Conservation (phyloP, 805 yeast species). For the Metschnikowia santaceciliae region DNA sequence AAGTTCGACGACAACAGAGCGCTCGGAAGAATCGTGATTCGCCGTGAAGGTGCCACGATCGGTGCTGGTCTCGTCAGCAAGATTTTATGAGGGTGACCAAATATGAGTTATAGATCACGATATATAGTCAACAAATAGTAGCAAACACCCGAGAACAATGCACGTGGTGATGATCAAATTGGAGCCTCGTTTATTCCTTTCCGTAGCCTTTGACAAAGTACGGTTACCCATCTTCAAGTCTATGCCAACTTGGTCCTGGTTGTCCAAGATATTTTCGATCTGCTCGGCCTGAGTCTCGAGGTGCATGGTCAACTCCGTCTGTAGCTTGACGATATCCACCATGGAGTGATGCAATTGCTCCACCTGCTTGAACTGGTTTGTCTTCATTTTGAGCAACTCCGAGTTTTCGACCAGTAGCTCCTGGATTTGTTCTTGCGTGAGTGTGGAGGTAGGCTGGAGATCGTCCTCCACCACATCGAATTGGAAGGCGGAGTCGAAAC, state of each 20-base stretch:
- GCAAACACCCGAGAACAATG: conserved; percentile 49
- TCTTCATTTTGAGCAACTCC: conserved; percentile 49
- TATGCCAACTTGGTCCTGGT: conserved; percentile 60
- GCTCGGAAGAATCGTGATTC: conserved; percentile 64
- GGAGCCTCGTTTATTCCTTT: conserved; percentile 56
- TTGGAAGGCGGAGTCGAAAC: conserved; percentile 10
- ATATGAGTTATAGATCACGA: conserved; percentile 5
- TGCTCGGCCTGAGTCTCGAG: conserved; percentile 68
- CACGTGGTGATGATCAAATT: conserved; percentile 54
- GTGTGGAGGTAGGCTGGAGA: background rate
- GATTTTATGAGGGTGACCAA: conserved; percentile 1
- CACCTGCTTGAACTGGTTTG: conserved; percentile 58
- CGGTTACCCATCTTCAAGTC: conserved; percentile 71
- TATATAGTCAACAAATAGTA: conserved; percentile 51
- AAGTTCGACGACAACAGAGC: conserved; percentile 44
- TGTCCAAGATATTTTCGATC: conserved; percentile 58
- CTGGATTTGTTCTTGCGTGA: conserved; percentile 55
- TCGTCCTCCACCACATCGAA: conserved; percentile 10
- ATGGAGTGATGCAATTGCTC: conserved; percentile 58
- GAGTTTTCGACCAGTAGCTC: conserved; percentile 57
- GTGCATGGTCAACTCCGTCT: conserved; percentile 71
- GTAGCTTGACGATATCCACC: conserved; percentile 70
- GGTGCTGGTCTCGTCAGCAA: conserved; percentile 56
- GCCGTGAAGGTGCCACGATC: conserved; percentile 65
- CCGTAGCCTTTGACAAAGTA: conserved; percentile 64